A percentile compares a stretch with the other conserved stretches of the same genome.
These are phyloP conservation scores for Pinus albicaulis DNA, from an alignment of 75 land plant species.

Conservation along the genomic window DNA sequence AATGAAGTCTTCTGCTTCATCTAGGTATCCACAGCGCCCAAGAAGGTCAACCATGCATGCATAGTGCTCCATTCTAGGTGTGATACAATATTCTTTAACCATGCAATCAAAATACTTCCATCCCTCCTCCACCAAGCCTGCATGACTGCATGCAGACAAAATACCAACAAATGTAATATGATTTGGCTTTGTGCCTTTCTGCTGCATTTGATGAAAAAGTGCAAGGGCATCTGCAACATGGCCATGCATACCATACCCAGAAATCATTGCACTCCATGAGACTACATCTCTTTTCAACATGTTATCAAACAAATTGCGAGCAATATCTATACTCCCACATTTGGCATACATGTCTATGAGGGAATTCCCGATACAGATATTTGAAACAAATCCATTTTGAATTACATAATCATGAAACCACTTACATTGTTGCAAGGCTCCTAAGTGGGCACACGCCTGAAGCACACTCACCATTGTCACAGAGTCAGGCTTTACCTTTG, in stretches of 20 bases:
- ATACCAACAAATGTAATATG: not conserved
- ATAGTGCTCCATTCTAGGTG: not conserved
- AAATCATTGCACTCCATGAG: constrained; percentile 50
- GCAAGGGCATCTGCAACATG: constrained; percentile 16
- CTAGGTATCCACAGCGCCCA: not conserved
- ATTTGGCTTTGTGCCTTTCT: constrained; percentile 7
- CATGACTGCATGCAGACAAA: constrained; percentile 3
- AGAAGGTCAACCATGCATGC: not conserved
- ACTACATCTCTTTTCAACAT: constrained; percentile 33
- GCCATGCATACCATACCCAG: constrained; percentile 25
- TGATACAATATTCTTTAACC: not conserved
- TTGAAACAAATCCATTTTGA: constrained; percentile 10
- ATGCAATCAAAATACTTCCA: not conserved
- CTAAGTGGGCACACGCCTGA: constrained; percentile 11
- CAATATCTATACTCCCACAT: constrained; percentile 32
- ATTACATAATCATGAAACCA: constrained; percentile 11
- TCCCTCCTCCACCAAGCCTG: not conserved
- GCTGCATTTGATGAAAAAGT: constrained; percentile 21
- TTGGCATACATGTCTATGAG: constrained; percentile 40
- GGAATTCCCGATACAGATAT: constrained; percentile 21
- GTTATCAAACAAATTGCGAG: constrained; percentile 17
- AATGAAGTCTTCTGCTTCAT: not conserved
- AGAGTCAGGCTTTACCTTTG: constrained; percentile 10
- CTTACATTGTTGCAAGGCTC: constrained; percentile 9
- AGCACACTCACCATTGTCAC: constrained; percentile 17